Conservation (phyloP, 163 green algal genomes). For the Prototheca cutis region DNA sequence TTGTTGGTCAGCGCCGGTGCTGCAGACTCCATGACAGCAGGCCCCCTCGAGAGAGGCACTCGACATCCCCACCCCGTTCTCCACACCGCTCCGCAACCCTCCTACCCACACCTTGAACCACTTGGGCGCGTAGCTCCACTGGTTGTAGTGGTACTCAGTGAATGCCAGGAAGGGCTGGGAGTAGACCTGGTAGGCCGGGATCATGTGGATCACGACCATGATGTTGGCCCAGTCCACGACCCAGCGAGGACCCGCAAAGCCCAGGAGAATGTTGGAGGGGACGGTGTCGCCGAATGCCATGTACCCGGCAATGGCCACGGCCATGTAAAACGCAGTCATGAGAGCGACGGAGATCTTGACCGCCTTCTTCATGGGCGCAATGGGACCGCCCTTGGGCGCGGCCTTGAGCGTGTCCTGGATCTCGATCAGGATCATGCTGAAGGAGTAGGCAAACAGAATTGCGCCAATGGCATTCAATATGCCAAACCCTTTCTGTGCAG, state of each 20-base stretch:
- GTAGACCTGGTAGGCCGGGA: slow-evolving; percentile 36
- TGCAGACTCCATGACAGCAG: neutral
- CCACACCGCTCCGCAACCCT: neutral
- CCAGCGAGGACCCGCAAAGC: slow-evolving; percentile 18
- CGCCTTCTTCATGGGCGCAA: slow-evolving; percentile 29
- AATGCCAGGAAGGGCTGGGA: slow-evolving; percentile 27
- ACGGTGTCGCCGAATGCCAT: slow-evolving; percentile 18
- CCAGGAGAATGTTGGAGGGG: slow-evolving; percentile 14
- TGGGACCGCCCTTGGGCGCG: slow-evolving; percentile 4
- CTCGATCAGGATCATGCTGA: slow-evolving; percentile 38
- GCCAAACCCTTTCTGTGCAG: slow-evolving; percentile 5
- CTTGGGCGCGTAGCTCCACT: neutral
- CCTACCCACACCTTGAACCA: slow-evolving; percentile 1
- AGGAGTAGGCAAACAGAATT: slow-evolving; percentile 34
- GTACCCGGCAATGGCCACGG: slow-evolving; percentile 23
- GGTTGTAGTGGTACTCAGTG: slow-evolving; percentile 11
- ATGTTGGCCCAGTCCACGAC: slow-evolving; percentile 32
- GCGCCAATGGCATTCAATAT: slow-evolving; percentile 8
- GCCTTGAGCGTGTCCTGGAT: slow-evolving; percentile 31
- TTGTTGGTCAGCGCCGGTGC: neutral
- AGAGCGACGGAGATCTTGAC: slow-evolving; percentile 19
- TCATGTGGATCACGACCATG: slow-evolving; percentile 26
- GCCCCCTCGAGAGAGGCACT: neutral
- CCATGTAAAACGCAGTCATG: slow-evolving; percentile 32
- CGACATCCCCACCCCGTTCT: neutral